Percentiles rank a stretch among this genome's conserved stretches.
These are phyloP conservation scores for Blepharisma stoltei DNA, from an alignment of 73 alveolate species.

Conservation along the genomic window DNA sequence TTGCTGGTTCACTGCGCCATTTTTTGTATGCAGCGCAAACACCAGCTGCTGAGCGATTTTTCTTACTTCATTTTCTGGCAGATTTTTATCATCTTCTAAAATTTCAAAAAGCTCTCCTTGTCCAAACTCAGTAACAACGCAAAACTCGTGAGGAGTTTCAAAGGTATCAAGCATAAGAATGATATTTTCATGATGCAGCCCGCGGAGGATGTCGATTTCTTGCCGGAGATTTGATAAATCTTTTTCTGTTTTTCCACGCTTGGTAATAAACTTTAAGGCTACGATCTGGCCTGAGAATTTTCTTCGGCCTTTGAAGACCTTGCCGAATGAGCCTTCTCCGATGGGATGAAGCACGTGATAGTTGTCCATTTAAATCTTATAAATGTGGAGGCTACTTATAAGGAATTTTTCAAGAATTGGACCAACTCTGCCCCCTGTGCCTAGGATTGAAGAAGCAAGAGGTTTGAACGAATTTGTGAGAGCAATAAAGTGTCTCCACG, in stretches of 20 bases:
- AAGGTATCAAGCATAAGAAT: slow-evolving; percentile 97
- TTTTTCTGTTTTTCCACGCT: slow-evolving; percentile 98
- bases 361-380: slow-evolving; percentile 70
- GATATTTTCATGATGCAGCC: slow-evolving; percentile 97
- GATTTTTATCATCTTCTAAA: slow-evolving; percentile 97
- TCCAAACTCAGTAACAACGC: slow-evolving; percentile 83
- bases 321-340: slow-evolving; percentile 99
- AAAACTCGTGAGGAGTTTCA: slow-evolving; percentile 97
- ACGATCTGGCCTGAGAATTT: slow-evolving; percentile 95
- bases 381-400: too few relatives aligned
- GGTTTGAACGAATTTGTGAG: too few relatives aligned
- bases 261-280: slow-evolving; percentile 98
- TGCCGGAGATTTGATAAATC: slow-evolving; percentile 95
- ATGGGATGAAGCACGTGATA: slow-evolving; percentile 90
- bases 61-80: slow-evolving; percentile 98
- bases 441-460: too few relatives aligned
- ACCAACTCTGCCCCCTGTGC: too few relatives aligned
- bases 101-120: slow-evolving; percentile 99
- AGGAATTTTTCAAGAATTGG: too few relatives aligned
- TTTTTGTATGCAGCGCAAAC: slow-evolving; percentile 88
- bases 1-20: too few relatives aligned
- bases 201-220: slow-evolving; percentile 93
- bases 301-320: slow-evolving; percentile 98
- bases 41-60: slow-evolving; percentile 97
- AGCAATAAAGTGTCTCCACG: too few relatives aligned